Percentiles rank a stretch among this genome's conserved stretches.
phyloP scores from a whole-genome alignment of 1,284 basidiomycete genomes.

The Athelia psychrophila region DNA sequence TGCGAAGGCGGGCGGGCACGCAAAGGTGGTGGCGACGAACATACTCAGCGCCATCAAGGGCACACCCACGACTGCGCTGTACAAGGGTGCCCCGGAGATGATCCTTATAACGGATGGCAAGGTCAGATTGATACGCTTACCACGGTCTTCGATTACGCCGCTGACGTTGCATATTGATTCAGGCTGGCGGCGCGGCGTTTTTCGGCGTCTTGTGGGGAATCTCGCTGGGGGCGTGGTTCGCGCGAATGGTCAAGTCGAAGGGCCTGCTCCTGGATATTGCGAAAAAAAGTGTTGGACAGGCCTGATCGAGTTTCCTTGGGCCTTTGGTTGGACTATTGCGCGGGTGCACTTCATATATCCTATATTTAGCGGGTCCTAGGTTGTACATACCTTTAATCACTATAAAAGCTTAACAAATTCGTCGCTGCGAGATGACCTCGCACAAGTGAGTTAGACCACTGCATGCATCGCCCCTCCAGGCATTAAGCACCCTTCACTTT shows the following conservation, averaged over 20 bases:
- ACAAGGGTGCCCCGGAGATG: constrained; percentile 50
- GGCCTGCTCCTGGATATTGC: constrained; percentile 15
- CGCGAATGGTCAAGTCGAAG: constrained; percentile 23
- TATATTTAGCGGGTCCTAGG: too few species aligned
- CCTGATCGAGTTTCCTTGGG: too few species aligned
- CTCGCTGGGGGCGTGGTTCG: constrained; percentile 25
- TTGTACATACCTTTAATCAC: too few species aligned
- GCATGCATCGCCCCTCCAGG: too few species aligned
- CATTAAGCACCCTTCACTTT: constrained; percentile 8
- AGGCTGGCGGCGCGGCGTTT: constrained; percentile 34
- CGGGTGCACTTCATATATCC: too few species aligned
- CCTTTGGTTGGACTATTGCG: too few species aligned
- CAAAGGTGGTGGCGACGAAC: constrained; percentile 42
- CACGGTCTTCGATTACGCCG: neutral
- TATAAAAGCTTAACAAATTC: too few species aligned
- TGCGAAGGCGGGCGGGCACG: constrained; percentile 44
- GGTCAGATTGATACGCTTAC: constrained; percentile 32
- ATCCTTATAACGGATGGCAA: constrained; percentile 58
- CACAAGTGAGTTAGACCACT: too few species aligned
- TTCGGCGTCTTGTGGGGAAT: constrained; percentile 35
- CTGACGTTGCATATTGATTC: constrained; percentile 1
- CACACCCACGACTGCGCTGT: constrained; percentile 32
- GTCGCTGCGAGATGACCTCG: too few species aligned
- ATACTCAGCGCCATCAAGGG: constrained; percentile 40
- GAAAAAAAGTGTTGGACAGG: neutral